Evolutionary conservation across 306 rosid genomes (phyloP).

Genomic region (Cicer judaicum): DNA sequence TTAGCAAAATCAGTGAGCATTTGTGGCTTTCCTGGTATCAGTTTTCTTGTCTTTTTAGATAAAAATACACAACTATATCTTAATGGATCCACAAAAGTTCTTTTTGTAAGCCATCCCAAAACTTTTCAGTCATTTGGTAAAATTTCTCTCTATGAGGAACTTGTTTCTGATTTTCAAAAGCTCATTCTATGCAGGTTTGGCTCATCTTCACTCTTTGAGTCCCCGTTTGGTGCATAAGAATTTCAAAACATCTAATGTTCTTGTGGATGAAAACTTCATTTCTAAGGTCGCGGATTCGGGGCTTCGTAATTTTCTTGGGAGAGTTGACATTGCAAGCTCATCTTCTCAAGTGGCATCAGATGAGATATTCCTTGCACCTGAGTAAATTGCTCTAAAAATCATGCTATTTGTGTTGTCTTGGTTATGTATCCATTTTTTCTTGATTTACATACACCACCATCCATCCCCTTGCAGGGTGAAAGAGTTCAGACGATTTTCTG

Average conservation of each 20-base stretch:
- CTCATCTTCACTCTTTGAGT: constrained; percentile 81
- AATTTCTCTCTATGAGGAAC: constrained; percentile 41
- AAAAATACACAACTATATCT: constrained; percentile 52
- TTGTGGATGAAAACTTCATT: constrained; percentile 79
- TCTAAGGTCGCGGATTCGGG: constrained; percentile 94
- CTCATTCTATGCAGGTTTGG: constrained; percentile 70
- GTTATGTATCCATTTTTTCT: neutral
- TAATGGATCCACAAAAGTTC: constrained; percentile 56
- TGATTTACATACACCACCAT: constrained; percentile 34
- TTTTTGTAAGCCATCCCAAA: constrained; percentile 53
- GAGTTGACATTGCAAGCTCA: constrained; percentile 67
- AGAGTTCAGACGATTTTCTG: constrained; percentile 87
- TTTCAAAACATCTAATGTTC: constrained; percentile 91
- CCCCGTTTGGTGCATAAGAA: constrained; percentile 81
- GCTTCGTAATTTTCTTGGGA: constrained; percentile 69
- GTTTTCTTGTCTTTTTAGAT: constrained; percentile 76
- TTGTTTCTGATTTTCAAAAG: constrained; percentile 39
- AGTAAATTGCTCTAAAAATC: constrained; percentile 62
- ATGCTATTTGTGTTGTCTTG: constrained; percentile 23
- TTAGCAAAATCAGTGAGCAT: constrained; percentile 99
- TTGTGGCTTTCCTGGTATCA: constrained; percentile 97
- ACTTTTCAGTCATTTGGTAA: constrained; percentile 45
- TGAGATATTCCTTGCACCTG: constrained; percentile 75
- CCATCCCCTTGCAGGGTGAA: constrained; percentile 63
- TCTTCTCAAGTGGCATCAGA: constrained; percentile 75